These are phyloP conservation scores for Apiosordaria backusii DNA, from an alignment of 495 filamentous ascomycete species.

Conservation along the genomic window DNA sequence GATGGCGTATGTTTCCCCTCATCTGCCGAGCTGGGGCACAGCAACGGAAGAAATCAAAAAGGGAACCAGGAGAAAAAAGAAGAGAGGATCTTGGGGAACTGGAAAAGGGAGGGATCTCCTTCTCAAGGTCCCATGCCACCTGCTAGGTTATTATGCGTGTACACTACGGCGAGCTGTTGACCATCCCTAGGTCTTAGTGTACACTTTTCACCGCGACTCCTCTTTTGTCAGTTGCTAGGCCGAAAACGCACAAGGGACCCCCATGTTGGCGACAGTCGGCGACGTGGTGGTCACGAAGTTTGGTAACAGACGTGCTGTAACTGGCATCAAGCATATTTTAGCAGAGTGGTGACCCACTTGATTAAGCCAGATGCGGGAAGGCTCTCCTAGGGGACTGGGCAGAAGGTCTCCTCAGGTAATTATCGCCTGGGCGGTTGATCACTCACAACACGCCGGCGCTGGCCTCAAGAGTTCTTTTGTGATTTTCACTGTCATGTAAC, in stretches of 20 bases:
- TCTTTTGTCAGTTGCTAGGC: not conserved
- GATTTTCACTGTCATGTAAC: not conserved
- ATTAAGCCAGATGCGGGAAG: not conserved
- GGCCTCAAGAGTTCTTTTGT: not conserved
- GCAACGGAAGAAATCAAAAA: not conserved
- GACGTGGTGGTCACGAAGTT: not conserved
- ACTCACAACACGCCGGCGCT: not conserved
- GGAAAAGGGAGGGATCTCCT: not conserved
- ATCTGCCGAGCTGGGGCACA: slow-evolving; percentile 1
- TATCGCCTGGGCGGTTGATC: not conserved
- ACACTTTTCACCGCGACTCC: not conserved
- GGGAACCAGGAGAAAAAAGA: not conserved
- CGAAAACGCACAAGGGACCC: not conserved
- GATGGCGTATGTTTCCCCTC: not conserved
- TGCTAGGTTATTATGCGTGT: not conserved
- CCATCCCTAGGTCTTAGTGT: too few relatives aligned
- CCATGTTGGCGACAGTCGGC: not conserved
- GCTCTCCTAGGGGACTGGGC: not conserved
- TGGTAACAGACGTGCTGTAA: not conserved
- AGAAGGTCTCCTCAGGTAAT: not conserved
- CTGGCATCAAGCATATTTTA: not conserved
- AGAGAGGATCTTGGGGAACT: not conserved
- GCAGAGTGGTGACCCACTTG: not conserved
- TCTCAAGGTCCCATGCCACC: not conserved
- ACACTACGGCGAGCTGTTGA: too few relatives aligned